phyloP scores from a whole-genome alignment of 2,329 filamentous ascomycete genomes.

The Beauveria scarabaeidicola region DNA sequence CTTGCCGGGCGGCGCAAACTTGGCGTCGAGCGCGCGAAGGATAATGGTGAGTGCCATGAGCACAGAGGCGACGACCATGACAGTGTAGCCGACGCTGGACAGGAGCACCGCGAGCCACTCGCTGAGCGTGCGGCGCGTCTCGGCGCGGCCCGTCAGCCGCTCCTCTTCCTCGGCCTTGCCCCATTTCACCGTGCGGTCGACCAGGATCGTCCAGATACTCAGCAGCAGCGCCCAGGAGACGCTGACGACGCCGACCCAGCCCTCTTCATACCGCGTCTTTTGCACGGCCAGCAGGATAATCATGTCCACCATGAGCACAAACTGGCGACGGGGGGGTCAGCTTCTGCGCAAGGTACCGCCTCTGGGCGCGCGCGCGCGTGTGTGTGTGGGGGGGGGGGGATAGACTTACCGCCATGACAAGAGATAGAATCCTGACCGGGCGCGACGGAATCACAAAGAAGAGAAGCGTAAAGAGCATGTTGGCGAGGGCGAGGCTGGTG shows the following conservation, averaged over 20 bases:
- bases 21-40: conserved; percentile 70
- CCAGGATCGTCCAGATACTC: conserved; percentile 67
- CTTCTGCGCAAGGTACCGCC: background rate
- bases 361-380: background rate
- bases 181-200: conserved; percentile 78
- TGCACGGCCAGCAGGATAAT: conserved; percentile 71
- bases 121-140: conserved; percentile 69
- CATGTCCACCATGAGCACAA: conserved; percentile 49
- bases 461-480: conserved; percentile 66
- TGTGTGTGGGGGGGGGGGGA: background rate
- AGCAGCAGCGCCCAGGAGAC: conserved; percentile 75
- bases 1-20: conserved; percentile 63
- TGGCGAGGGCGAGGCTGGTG: conserved; percentile 66
- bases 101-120: conserved; percentile 79
- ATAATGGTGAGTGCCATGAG: conserved; percentile 74
- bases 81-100: conserved; percentile 61
- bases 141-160: conserved; percentile 77
- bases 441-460: conserved; percentile 85
- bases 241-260: conserved; percentile 82
- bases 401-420: conserved; percentile 45
- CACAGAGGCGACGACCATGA: conserved; percentile 60
- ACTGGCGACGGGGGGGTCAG: conserved; percentile 16
- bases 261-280: conserved; percentile 71
- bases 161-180: conserved; percentile 91
- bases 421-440: conserved; percentile 64